These are phyloP conservation scores for Rubia tinctorum DNA, from an alignment of 305 asterid genomes.

Conservation along the genomic window DNA sequence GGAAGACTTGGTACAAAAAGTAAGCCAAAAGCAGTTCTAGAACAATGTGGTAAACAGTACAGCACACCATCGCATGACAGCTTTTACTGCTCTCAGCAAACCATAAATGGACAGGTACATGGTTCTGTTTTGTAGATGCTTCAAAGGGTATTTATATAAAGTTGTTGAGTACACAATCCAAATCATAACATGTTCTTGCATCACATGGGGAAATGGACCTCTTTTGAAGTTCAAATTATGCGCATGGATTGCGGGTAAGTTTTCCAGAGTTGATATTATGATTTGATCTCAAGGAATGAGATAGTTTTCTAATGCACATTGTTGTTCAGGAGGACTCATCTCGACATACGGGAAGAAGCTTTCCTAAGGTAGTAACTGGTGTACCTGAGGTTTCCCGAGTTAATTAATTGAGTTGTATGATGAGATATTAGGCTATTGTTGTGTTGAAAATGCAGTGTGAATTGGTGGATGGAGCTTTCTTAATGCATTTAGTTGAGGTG, in stretches of 20 bases:
- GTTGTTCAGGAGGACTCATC: slow-evolving; percentile 60
- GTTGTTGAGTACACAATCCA: background rate
- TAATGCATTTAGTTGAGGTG: no score
- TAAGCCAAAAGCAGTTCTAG: background rate
- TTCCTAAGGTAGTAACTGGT: slow-evolving; percentile 15
- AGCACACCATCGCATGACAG: slow-evolving; percentile 86
- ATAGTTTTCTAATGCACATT: background rate
- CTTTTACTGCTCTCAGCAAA: slow-evolving; percentile 70
- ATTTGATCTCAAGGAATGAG: background rate
- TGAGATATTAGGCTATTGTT: background rate
- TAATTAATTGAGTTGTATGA: background rate
- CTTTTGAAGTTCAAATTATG: slow-evolving; percentile 66
- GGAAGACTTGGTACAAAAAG: background rate
- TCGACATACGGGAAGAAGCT: slow-evolving; percentile 52
- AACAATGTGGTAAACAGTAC: slow-evolving; percentile 44
- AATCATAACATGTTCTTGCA: slow-evolving; percentile 21
- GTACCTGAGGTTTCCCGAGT: background rate
- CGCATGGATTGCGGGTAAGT: slow-evolving; percentile 88
- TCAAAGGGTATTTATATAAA: slow-evolving; percentile 8
- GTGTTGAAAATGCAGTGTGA: background rate
- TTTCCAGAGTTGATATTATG: background rate
- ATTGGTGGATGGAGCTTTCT: background rate
- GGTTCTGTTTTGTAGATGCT: slow-evolving; percentile 11
- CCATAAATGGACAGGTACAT: slow-evolving; percentile 83
- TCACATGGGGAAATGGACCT: slow-evolving; percentile 94